Base-by-base conservation (phyloP, 1,139 yeast species). In the Saccharomyces hybrid region DNA sequence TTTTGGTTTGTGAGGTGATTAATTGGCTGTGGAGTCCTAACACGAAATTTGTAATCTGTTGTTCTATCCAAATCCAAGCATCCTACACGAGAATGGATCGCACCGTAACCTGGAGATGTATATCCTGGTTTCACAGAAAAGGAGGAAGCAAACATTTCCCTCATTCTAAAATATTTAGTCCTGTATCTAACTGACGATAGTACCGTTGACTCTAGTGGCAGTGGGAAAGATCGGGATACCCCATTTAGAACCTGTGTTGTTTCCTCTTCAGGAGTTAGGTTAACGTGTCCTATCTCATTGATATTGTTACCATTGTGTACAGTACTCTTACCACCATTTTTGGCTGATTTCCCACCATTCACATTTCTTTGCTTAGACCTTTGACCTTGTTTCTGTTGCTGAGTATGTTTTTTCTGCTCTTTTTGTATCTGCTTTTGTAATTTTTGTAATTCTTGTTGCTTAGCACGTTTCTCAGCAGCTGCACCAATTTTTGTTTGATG, bases 241-340 rank as follows among this genome's bases (percentile, higher is more conserved):
- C 98, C 98, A 58, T 88, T 93, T 67, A 95, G 75, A 2, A 95
- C 98, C 64, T 87, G 88, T 55, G 88, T 91, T 1, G 96, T 89
- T 65, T 95, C 99, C 67, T 90, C 96, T 64, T 93, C 97, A 5
- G 96, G 96, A 63, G 69, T 59, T 11, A 65, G 48, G 9, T 48
- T 53, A 47, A 56, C 49, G 25, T 52, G 46, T 23, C 27, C 48
- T n/a, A 29, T 47, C 13, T 42, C 46, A 11, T 47, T 51, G 28
- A 44, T 29, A 13, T 52, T 55, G 34, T 50, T 52, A 31, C 54
- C 56, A 26, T 49, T 52, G 41, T 49, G 50, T n/a, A 47, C 47
- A 27, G 38, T 49, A 14, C 28, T 46, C 7, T 31, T 28, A 11
- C 53, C 54, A 5, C 51, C 49, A 25, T 50, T 50, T 52, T 38